phyloP scores from a whole-genome alignment of 2,329 filamentous ascomycete genomes.

The Colletotrichum incanum region DNA sequence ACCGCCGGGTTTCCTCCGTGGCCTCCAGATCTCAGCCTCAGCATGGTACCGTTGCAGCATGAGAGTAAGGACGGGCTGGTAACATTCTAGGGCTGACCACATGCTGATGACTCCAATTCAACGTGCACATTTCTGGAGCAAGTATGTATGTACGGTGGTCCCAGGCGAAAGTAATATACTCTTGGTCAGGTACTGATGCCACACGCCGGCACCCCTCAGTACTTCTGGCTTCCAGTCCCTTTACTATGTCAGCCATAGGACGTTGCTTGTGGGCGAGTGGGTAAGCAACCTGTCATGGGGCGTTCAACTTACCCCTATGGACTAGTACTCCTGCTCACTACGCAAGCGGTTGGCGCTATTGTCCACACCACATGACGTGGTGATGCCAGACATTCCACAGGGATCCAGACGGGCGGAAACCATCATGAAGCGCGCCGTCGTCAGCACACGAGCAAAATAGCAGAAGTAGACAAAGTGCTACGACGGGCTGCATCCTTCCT shows the following conservation, averaged over 20 bases:
- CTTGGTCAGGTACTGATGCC: no score
- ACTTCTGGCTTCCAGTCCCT: no score
- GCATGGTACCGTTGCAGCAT: background rate
- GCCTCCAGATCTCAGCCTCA: background rate
- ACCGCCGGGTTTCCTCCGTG: slow-evolving; percentile 20
- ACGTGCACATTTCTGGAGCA: background rate
- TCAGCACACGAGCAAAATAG: background rate
- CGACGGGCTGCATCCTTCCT: slow-evolving; percentile 14
- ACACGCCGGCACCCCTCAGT: no score
- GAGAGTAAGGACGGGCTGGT: slow-evolving; percentile 1
- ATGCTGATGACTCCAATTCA: background rate
- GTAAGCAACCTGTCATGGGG: no score
- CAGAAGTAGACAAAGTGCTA: background rate
- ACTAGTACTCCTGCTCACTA: no score
- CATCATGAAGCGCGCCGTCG: slow-evolving; percentile 28
- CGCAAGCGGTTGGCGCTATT: no score
- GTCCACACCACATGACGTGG: slow-evolving; percentile 1
- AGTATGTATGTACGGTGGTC: no score
- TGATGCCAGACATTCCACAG: background rate
- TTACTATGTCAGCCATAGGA: no score
- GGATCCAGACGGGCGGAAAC: slow-evolving; percentile 2
- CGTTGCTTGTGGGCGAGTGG: no score
- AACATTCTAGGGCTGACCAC: slow-evolving; percentile 13
- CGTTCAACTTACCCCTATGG: no score
- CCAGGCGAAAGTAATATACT: no score